Conservation (phyloP, 352 stramenopile genomes). For the Phytophthora hibernalis region DNA sequence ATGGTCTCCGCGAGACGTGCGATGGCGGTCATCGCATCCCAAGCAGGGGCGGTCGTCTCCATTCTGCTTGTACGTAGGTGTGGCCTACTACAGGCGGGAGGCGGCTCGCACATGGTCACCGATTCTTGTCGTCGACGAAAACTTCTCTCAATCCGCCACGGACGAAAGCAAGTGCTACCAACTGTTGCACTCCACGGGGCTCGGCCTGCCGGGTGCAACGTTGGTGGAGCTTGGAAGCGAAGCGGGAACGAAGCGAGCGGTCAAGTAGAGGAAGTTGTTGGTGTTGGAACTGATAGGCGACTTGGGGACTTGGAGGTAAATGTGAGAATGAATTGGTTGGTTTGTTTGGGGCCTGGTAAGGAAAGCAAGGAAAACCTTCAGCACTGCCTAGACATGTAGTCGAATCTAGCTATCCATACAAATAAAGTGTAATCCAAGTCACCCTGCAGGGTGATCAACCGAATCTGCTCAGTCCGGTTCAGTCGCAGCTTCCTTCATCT, state of each 20-base stretch:
- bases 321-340: neutral
- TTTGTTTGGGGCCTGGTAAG: conserved; percentile 15
- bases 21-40: neutral
- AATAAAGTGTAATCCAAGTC: neutral
- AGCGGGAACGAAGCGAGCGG: neutral
- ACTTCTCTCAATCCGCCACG: neutral
- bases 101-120: neutral
- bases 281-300: neutral
- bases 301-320: neutral
- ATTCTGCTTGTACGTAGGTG: neutral
- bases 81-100: neutral
- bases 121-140: neutral
- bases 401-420: conserved; percentile 1
- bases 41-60: neutral
- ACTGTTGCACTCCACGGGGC: neutral
- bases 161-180: neutral
- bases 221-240: neutral
- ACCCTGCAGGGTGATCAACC: neutral
- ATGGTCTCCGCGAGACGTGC: neutral
- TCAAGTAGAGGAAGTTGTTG: neutral
- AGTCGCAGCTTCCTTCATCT: too few species aligned
- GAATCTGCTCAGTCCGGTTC: neutral
- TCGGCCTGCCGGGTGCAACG: neutral
- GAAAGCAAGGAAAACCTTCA: conserved; percentile 17
- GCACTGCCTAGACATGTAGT: conserved; percentile 10